These are phyloP conservation scores for Tylopilus cervinicoccineus DNA, from an alignment of 768 basidiomycete genomes.

Conservation along the genomic window DNA sequence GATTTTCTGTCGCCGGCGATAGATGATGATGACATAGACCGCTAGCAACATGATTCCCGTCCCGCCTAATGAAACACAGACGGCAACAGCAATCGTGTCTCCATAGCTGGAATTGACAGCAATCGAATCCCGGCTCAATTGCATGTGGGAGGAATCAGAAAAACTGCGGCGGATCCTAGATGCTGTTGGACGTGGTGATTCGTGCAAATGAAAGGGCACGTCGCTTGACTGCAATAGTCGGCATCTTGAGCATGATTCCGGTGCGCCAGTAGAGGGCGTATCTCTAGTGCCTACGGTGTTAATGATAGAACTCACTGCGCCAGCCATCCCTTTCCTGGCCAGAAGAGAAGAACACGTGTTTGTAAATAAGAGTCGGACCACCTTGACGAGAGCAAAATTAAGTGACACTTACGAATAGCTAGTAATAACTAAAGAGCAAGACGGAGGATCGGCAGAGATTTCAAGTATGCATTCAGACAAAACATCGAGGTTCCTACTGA, in stretches of 20 bases:
- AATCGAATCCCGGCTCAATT: not conserved
- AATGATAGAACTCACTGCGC: not conserved
- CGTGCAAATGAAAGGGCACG: not conserved
- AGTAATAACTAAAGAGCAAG: slow-evolving; percentile 31
- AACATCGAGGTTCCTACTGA: not conserved
- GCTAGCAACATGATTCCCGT: slow-evolving; percentile 10
- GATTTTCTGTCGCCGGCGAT: slow-evolving; percentile 12
- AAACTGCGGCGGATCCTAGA: not conserved
- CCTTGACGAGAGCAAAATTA: not conserved
- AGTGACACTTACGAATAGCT: slow-evolving; percentile 41
- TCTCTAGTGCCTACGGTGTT: slow-evolving; percentile 1
- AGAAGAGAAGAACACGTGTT: slow-evolving; percentile 2
- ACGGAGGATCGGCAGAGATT: not conserved
- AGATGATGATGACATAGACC: slow-evolving; percentile 16
- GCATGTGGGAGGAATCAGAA: slow-evolving; percentile 6
- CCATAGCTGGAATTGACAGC: slow-evolving; percentile 1
- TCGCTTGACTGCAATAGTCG: not conserved
- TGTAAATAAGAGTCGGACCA: not conserved
- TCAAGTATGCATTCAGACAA: not conserved
- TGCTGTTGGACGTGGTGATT: not conserved
- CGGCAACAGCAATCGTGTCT: slow-evolving; percentile 13
- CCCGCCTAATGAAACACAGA: slow-evolving; percentile 22
- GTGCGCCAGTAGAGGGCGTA: not conserved
- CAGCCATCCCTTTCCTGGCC: slow-evolving; percentile 40
- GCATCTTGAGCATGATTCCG: slow-evolving; percentile 10